Evolutionary conservation across 2,329 filamentous ascomycete genomes (phyloP).

Genomic region (Clonostachys byssicola): DNA sequence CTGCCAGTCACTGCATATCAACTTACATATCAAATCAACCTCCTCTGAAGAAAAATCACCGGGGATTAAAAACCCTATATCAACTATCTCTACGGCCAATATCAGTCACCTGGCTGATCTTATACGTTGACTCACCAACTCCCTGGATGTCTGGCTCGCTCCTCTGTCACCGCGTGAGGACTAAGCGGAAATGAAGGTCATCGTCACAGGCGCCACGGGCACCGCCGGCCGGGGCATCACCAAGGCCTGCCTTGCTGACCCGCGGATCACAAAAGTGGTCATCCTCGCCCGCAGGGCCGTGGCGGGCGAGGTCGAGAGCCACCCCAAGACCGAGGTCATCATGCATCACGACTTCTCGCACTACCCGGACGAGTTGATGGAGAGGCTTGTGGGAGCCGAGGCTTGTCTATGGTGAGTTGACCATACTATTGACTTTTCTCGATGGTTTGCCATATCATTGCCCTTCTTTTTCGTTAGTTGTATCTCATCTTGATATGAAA

Average conservation of each 20-base stretch:
- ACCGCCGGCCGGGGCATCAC: conserved; percentile 51
- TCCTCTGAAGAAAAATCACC: not conserved
- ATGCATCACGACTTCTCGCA: conserved; percentile 47
- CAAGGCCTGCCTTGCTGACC: conserved; percentile 40
- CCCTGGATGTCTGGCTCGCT: not conserved
- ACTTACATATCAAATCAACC: too few relatives aligned
- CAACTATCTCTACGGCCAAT: not conserved
- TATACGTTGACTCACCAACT: too few relatives aligned
- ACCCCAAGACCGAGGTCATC: conserved; percentile 44
- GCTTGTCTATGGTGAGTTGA: conserved; percentile 63
- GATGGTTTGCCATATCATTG: not conserved
- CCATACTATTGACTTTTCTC: too few relatives aligned
- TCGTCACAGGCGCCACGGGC: conserved; percentile 56
- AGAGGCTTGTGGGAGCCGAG: conserved; percentile 42
- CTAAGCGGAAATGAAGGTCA: conserved; percentile 45
- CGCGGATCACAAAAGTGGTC: conserved; percentile 44
- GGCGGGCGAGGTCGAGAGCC: conserved; percentile 29
- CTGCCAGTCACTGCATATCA: too few relatives aligned
- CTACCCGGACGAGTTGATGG: conserved; percentile 34
- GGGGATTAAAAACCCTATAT: not conserved
- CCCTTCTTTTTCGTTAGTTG: not conserved
- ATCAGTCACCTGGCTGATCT: too few relatives aligned
- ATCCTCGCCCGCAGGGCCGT: conserved; percentile 44
- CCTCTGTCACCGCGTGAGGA: too few relatives aligned
- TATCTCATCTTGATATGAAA: not conserved